Conservation (phyloP, 2,329 filamentous ascomycete genomes). For the Fusarium xyrophilum region DNA sequence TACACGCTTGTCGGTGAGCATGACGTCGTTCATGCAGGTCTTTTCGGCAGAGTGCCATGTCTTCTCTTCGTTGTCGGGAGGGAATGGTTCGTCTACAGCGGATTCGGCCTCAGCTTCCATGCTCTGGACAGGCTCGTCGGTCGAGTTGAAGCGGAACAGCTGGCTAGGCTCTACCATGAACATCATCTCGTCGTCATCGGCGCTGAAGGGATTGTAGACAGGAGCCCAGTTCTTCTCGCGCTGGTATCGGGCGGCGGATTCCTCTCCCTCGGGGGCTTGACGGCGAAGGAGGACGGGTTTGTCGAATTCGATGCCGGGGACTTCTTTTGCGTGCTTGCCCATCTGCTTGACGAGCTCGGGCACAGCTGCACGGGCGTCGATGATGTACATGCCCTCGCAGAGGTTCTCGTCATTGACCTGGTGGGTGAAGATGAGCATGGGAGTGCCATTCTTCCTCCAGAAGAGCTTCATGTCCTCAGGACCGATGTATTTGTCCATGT, state of each 20-base stretch:
- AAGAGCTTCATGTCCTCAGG: constrained; percentile 38
- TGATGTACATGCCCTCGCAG: constrained; percentile 34
- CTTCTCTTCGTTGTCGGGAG: constrained; percentile 20
- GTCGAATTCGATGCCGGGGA: constrained; percentile 29
- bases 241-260: constrained; percentile 24
- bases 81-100: constrained; percentile 32
- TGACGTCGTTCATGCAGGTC: constrained; percentile 36
- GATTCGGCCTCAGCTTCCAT: constrained; percentile 26
- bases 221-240: constrained; percentile 38
- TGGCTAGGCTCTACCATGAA: constrained; percentile 36
- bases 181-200: constrained; percentile 34
- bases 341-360: constrained; percentile 27
- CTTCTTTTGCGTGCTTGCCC: constrained; percentile 27
- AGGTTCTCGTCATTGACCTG: constrained; percentile 36
- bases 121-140: constrained; percentile 12
- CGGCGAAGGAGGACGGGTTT: constrained; percentile 29
- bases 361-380: constrained; percentile 32
- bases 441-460: constrained; percentile 34
- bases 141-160: constrained; percentile 25
- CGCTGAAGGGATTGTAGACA: constrained; percentile 26
- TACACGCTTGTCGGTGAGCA: constrained; percentile 32
- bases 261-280: constrained; percentile 24
- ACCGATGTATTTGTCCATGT: constrained; percentile 38
- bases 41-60: constrained; percentile 31
- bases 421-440: constrained; percentile 36